Base-by-base conservation (phyloP, 306 rosid genomes). In the Echinosophora koreensis region DNA sequence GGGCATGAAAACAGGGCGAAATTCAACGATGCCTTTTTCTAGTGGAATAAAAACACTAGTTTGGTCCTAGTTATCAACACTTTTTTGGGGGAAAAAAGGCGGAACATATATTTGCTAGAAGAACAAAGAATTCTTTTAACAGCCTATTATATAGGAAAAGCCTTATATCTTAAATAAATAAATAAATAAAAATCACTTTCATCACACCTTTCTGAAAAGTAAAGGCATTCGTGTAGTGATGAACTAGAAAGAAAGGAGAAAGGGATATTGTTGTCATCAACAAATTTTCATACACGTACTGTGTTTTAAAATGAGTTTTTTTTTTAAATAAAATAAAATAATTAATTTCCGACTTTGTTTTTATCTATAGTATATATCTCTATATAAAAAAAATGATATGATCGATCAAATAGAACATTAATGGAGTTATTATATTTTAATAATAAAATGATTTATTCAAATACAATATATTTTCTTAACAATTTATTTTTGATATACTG, bases 131-230 rank as follows among this genome's bases (percentile, higher is more conserved):
- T 30, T 12, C 66, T 39, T 71, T 41, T 8, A 71, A 71, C 69
- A 79, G 54, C 73, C 73, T 71, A 58, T 62, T 55, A 22, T 10
- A 62, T 62, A 63, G 47, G 46, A 44, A 39, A 38, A 41, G 14
- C 16, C 66, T 63, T 63, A 15, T n/a, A n/a, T n/a, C n/a, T n/a
- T n/a, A n/a, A n/a, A n/a, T n/a, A n/a, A n/a, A n/a, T n/a, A n/a
- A n/a, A n/a, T n/a, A n/a, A n/a, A n/a, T n/a, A n/a, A n/a, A n/a
- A n/a, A n/a, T n/a, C 22, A 22, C 22, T 39, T 54, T 41, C 15
- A 65, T 42, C 35, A 72, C 38, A 71, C 46, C 78, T 86, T 83
- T 83, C 52, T 46, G 28, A 15, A 82, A 82, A 71, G 83, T 6
- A 52, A 72, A 66, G n/a, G 54, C 80, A 79, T 67, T 79, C 17